Base-by-base conservation (phyloP, 306 rosid species). In the Ochetophila trinervis region DNA sequence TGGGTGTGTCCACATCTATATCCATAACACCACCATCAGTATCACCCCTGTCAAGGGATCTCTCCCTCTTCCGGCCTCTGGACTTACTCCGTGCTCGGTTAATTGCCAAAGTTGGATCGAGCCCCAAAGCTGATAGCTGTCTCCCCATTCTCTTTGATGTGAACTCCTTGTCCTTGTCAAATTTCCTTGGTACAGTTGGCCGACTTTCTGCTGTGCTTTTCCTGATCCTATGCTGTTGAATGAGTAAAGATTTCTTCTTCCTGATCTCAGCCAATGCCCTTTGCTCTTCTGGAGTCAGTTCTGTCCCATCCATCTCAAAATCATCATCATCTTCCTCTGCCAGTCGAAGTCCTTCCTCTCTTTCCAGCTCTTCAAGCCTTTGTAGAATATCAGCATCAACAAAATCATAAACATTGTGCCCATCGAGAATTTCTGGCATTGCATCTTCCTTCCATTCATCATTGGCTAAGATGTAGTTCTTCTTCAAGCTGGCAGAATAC, bases 401-500 rank as follows among this genome's bases (percentile, higher is more conserved):
- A 64, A 84, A 91, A 76, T 91, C 97, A 72, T 75, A 86, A 23
- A 91, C 94, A 53, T 91, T 91, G 77, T 91, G 94, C 18, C 97
- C 97, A 74, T 91, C 97, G 55, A 91, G 70, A 74, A 88, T 91
- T 78, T 91, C 97, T 8, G 97, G 97, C 69, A 86, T 74, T 16
- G 79, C 32, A 57, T 88, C 97, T 67, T 91, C 90, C 72, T 91
- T 91, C 97, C 97, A 88, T 73, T 83, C 96, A 67, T 91, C 97
- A 70, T 81, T 14, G 51, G 91, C 88, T 49, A 91, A 72, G 60
- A 91, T 81, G 68, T 86, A 86, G 35, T 81, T 47, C 87, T 91
- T 91, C 80, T 82, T 82, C 68, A 88, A 79, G 82, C 82, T 91
- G 65, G 89, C 87, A 7, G 96, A 83, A 77, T 88, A 91, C 18